Percentiles rank a stretch among this genome's conserved stretches.
Conservation (phyloP, 2,329 filamentous ascomycete species). For the Epicoccum sorghinum region DNA sequence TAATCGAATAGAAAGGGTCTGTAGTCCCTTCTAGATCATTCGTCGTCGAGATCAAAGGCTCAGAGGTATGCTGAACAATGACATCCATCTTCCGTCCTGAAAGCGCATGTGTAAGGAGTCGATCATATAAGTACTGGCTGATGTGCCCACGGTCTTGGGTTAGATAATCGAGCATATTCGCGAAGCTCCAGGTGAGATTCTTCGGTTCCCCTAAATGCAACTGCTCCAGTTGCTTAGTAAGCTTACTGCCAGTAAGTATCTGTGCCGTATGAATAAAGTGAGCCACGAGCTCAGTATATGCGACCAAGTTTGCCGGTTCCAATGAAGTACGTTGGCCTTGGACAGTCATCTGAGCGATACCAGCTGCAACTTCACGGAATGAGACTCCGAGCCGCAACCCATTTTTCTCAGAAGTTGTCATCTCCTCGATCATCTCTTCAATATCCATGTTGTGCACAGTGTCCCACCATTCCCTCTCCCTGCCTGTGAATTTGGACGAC, state of each 20-base stretch:
- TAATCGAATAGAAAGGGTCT: neutral
- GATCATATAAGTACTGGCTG: neutral
- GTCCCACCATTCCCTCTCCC: conserved; percentile 5
- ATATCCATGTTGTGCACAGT: neutral
- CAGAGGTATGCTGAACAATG: no score
- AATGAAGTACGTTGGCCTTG: neutral
- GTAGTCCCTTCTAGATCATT: neutral
- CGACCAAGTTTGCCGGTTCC: neutral
- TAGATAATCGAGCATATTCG: neutral
- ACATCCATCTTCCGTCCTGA: no score
- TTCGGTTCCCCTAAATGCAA: neutral
- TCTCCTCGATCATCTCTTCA: neutral
- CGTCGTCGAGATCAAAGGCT: no score
- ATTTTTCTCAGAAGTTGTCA: neutral
- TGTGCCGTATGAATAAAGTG: neutral
- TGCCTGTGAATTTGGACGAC: neutral
- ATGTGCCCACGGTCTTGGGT: neutral
- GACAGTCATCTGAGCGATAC: neutral
- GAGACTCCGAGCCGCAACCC: neutral
- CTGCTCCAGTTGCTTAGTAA: neutral
- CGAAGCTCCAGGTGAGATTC: neutral
- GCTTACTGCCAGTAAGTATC: no score
- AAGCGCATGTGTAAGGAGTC: no score
- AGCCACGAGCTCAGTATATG: neutral
- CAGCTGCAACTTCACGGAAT: neutral